Conservation (phyloP, 306 rosid species). For the Castanea sativa region DNA sequence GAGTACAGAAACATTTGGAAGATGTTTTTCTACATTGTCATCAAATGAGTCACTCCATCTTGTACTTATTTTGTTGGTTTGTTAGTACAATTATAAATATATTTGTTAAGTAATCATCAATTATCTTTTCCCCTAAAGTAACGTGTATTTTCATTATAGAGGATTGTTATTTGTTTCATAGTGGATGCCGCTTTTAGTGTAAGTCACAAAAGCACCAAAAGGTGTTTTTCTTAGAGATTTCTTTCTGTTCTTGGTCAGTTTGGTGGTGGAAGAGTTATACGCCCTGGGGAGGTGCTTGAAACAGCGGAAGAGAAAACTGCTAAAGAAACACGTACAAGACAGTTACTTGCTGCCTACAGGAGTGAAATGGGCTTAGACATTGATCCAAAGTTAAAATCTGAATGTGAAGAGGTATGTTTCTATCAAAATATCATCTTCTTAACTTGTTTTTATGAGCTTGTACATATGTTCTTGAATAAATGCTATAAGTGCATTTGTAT, state of each 20-base stretch:
- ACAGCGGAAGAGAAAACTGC: conserved; percentile 74
- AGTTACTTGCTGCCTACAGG: conserved; percentile 72
- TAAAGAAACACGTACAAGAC: conserved; percentile 68
- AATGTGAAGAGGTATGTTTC: conserved; percentile 68
- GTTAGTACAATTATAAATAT: too few relatives aligned
- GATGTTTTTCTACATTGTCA: too few relatives aligned
- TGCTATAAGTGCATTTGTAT: background rate
- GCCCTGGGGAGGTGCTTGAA: conserved; percentile 78
- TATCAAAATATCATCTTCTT: conserved; percentile 1
- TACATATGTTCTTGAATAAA: conserved; percentile 6
- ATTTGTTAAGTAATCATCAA: too few relatives aligned
- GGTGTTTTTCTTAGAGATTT: background rate
- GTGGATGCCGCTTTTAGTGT: background rate
- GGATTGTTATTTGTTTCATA: background rate
- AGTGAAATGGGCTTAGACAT: conserved; percentile 53
- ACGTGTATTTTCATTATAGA: background rate
- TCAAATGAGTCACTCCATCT: too few relatives aligned
- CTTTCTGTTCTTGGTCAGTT: conserved; percentile 38
- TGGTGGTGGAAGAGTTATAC: conserved; percentile 83
- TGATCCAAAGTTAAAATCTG: conserved; percentile 63
- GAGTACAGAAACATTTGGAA: too few relatives aligned
- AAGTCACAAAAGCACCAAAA: background rate
- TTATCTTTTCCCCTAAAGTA: background rate
- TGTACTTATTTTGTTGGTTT: too few relatives aligned
- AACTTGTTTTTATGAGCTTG: conserved; percentile 8